Base-by-base conservation (phyloP, 768 basidiomycete genomes). In the Rhodotorula paludigena region DNA sequence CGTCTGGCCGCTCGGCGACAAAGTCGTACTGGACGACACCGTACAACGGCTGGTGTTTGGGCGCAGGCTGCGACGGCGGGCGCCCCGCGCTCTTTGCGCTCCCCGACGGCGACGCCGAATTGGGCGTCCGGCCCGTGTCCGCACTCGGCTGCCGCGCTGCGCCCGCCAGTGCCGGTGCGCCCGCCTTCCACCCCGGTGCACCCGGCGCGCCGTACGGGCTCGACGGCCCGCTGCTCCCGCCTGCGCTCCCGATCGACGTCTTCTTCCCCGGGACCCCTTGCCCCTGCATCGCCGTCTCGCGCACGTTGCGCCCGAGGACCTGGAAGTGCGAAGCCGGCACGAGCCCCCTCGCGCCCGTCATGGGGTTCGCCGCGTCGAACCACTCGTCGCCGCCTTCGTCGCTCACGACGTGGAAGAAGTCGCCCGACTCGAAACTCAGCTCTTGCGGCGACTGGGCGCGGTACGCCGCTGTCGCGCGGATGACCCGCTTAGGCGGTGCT, bases 1-100 rank as follows among this genome's bases (percentile, higher is more conserved):
- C 96, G 77, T 99, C 96, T 8, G 90, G 84, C 52, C 96, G 85
- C 78, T 99, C 96, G n/a, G 96, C 93, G 20, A 82, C 78, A 74
- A 99, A 99, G 76, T 98, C 93, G 76, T 97, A 94, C 68, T 92
- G 84, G 35, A 99, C 96, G 73, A 94, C 84, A 32, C 94, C 96
- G 77, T 96, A 99, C 77, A 89, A 89, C 18, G 89, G 89, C 73
- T 85, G 86, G 0, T 62, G 54, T 69, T 63, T 55, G 25, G 67
- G 42, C 25, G 64, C 48, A 1, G 75, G 77, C 23, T 55, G 49
- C 11, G 64, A 66, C 2, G 74, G 75, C 7, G 63, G 63, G 9
- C 65, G 59, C 62, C 74, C 71, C 72, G 32, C 71, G 74, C 51
- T 63, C 11, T 68, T 45, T 44, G 49, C 36, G 55, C 51, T 56